Percentiles rank a stretch among this genome's conserved stretches.
These are phyloP conservation scores for Lasiosphaeris hirsuta DNA, from an alignment of 495 filamentous ascomycete genomes.

Conservation along the genomic window DNA sequence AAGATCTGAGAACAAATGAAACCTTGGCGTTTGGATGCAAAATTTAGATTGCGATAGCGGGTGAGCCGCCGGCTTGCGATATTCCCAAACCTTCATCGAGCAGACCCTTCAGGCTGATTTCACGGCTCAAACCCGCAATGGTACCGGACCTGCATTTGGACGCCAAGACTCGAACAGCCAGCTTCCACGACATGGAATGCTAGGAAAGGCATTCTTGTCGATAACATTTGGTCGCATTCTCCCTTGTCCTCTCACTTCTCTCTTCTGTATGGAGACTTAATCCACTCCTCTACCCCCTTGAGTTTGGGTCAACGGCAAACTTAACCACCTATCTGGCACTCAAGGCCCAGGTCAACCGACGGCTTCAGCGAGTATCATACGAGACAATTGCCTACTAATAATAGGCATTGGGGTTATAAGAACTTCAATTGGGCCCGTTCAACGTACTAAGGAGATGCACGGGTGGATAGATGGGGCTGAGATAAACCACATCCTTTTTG, in stretches of 20 bases:
- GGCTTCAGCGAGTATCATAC: too few species aligned
- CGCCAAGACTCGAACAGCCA: constrained; percentile 15
- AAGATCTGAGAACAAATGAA: not conserved
- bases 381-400: too few species aligned
- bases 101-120: constrained; percentile 5
- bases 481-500: too few species aligned
- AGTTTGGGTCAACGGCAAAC: too few species aligned
- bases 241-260: not conserved
- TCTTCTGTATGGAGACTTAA: not conserved
- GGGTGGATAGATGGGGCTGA: too few species aligned
- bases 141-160: not conserved
- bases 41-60: not conserved
- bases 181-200: not conserved
- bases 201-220: not conserved
- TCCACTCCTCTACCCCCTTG: too few species aligned
- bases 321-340: too few species aligned
- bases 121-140: constrained; percentile 1
- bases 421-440: too few species aligned
- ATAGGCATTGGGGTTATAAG: too few species aligned
- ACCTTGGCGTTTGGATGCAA: not conserved
- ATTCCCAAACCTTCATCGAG: not conserved
- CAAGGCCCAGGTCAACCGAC: too few species aligned
- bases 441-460: too few species aligned
- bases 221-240: not conserved
- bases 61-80: not conserved